Percentiles rank a stretch among this genome's conserved stretches.
Conservation (phyloP, 2,329 filamentous ascomycete genomes). For the Aureobasidium melanogenum region DNA sequence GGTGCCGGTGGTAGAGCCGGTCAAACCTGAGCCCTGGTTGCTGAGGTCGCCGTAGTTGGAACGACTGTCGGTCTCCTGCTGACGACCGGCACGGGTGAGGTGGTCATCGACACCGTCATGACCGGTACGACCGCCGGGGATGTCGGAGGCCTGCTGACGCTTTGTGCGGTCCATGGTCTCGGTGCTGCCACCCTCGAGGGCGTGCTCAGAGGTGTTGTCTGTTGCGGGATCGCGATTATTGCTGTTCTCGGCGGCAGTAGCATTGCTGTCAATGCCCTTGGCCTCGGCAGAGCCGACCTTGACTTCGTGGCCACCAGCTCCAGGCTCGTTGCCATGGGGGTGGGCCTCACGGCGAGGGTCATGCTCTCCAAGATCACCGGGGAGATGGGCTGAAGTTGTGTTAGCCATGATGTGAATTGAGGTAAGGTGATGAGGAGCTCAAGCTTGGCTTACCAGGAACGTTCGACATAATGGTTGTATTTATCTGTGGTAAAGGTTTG, state of each 20-base stretch:
- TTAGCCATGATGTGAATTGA: background rate
- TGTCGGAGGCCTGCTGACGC: background rate
- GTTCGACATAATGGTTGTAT: conserved; percentile 7
- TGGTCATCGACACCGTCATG: background rate
- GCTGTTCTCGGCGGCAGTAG: conserved; percentile 1
- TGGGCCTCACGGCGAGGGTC: conserved; percentile 8
- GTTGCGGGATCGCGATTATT: background rate
- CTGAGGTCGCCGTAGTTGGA: background rate
- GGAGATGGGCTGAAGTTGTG: conserved; percentile 3
- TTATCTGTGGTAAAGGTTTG: background rate
- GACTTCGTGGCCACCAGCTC: conserved; percentile 8
- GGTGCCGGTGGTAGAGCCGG: too few relatives aligned
- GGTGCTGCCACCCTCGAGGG: background rate
- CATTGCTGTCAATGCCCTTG: background rate
- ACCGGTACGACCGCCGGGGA: background rate
- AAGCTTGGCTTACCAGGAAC: conserved; percentile 1
- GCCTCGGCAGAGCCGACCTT: background rate
- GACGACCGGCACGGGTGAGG: background rate
- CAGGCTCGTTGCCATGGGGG: conserved; percentile 5
- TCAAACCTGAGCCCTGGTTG: too few relatives aligned
- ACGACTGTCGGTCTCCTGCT: background rate
- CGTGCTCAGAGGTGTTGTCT: background rate
- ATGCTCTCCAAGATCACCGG: conserved; percentile 10
- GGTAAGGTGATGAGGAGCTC: background rate
- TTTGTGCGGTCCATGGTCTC: conserved; percentile 9